Percentiles rank a stretch among this genome's conserved stretches.
Evolutionary conservation across 148 eudicot species (phyloP).

Genomic region (Chenopodium quinoa): DNA sequence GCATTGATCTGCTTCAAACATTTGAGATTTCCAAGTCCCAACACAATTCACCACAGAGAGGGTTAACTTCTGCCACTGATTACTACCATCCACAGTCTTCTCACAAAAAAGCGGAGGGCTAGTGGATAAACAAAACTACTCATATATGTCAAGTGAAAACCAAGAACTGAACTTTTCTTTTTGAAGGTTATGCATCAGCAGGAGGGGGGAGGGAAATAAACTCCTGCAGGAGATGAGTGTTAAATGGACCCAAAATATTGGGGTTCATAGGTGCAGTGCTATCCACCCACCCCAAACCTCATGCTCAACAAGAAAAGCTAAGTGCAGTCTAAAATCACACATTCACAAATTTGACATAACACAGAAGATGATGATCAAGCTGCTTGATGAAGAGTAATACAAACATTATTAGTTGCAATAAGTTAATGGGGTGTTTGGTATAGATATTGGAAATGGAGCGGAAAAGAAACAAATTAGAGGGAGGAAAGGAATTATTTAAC

Average conservation of each 20-base stretch:
- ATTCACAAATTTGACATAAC: not conserved
- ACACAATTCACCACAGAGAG: not conserved
- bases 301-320: not conserved
- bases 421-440: too few relatives aligned
- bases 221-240: too few relatives aligned
- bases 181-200: not conserved
- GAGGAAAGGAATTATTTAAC: too few relatives aligned
- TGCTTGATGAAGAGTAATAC: not conserved
- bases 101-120: not conserved
- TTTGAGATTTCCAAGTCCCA: not conserved
- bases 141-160: too few relatives aligned
- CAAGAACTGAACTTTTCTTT: not conserved
- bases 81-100: not conserved
- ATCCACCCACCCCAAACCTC: not conserved
- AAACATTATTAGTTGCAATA: not conserved
- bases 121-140: too few relatives aligned
- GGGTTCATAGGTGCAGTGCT: not conserved
- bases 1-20: not conserved
- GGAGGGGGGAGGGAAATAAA: not conserved
- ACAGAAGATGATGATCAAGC: not conserved
- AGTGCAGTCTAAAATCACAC: not conserved
- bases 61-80: too few relatives aligned
- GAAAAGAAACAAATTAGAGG: too few relatives aligned
- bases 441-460: too few relatives aligned
- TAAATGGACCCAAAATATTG: not conserved